Evolutionary conservation across 2,329 filamentous ascomycete genomes (phyloP).

Genomic region (Ophiostoma quercus): DNA sequence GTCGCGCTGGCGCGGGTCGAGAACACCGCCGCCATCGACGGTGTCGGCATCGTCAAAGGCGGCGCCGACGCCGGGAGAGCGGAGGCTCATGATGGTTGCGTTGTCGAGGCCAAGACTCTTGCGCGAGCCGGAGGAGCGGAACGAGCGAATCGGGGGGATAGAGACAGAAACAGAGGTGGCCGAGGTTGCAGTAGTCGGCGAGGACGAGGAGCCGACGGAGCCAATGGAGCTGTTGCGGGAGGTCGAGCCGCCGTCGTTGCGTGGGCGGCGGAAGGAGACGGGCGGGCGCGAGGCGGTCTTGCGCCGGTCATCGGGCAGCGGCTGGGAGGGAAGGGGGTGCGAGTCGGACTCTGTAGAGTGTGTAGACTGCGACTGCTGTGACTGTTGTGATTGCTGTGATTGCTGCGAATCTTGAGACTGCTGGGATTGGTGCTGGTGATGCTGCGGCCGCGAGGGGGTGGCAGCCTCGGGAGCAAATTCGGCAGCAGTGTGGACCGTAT

Average conservation of each 20-base stretch:
- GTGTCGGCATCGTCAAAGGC: conserved; percentile 40
- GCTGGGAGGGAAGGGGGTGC: background rate
- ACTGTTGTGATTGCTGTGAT: background rate
- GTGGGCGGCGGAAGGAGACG: conserved; percentile 46
- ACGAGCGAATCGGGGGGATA: conserved; percentile 52
- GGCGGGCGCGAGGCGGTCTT: conserved; percentile 43
- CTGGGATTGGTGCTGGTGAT: background rate
- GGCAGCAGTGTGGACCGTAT: background rate
- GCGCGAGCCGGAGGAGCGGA: conserved; percentile 53
- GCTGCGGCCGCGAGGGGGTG: background rate
- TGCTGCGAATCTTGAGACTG: background rate
- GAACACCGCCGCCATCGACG: conserved; percentile 26
- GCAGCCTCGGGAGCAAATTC: background rate
- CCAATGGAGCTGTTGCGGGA: conserved; percentile 17
- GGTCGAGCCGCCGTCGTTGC: conserved; percentile 28
- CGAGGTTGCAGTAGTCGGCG: conserved; percentile 22
- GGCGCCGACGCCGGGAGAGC: conserved; percentile 36
- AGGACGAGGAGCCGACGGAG: conserved; percentile 8
- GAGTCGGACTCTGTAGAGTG: background rate
- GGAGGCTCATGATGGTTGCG: conserved; percentile 39
- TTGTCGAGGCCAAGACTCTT: conserved; percentile 48
- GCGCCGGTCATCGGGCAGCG: conserved; percentile 47
- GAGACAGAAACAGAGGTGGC: conserved; percentile 31
- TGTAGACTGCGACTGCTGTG: conserved; percentile 2
- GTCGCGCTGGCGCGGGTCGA: conserved; percentile 44